Percentiles rank a stretch among this genome's conserved stretches.
Conservation (phyloP, 305 asterid genomes). For the Solanum hybrid region DNA sequence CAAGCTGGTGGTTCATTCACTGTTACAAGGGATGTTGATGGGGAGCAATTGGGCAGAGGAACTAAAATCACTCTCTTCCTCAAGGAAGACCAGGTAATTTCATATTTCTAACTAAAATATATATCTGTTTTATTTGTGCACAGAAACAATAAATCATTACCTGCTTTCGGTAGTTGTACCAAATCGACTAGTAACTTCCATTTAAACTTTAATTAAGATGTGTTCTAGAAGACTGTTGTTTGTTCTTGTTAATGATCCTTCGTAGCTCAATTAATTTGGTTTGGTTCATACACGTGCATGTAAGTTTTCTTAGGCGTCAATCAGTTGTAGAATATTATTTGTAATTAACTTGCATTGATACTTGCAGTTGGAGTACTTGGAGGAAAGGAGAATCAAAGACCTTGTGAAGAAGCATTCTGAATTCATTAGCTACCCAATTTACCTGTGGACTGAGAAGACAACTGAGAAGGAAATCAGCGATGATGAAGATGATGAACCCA, state of each 20-base stretch:
- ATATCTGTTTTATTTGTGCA: background rate
- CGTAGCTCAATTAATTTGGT: background rate
- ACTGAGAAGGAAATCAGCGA: background rate
- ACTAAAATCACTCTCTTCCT: conserved; percentile 49
- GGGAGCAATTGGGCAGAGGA: conserved; percentile 48
- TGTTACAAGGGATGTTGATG: conserved; percentile 30
- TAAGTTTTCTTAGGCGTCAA: background rate
- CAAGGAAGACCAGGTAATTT: conserved; percentile 47
- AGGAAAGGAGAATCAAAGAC: background rate
- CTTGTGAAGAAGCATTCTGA: background rate
- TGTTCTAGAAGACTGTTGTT: background rate
- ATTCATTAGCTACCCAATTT: background rate
- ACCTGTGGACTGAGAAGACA: background rate
- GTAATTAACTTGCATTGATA: background rate
- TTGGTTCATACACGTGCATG: background rate
- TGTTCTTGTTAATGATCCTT: background rate
- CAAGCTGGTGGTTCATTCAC: conserved; percentile 53
- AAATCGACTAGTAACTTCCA: background rate
- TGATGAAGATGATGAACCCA: background rate
- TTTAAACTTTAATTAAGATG: background rate
- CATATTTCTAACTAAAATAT: background rate
- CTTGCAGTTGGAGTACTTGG: background rate
- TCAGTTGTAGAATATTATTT: background rate
- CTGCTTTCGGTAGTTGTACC: background rate
- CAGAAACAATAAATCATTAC: background rate